A percentile compares a stretch with the other conserved stretches of the same genome.
These are phyloP conservation scores for Cryptococcus sp. DNA, from an alignment of 1,284 basidiomycete species.

Conservation along the genomic window DNA sequence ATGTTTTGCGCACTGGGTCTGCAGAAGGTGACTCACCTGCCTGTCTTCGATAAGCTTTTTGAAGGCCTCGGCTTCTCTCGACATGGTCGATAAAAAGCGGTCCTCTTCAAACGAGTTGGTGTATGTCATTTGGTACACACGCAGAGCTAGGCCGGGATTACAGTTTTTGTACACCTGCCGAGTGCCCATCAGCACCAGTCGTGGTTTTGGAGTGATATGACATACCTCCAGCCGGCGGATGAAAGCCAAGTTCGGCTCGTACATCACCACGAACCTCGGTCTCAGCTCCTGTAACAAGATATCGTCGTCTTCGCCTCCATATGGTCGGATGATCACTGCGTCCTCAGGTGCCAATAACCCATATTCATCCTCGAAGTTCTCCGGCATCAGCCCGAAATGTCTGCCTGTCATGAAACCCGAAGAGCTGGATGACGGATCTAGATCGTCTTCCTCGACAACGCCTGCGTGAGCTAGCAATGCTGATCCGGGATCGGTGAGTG, in stretches of 20 bases:
- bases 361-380: slow-evolving; percentile 75
- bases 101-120: slow-evolving; percentile 92
- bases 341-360: slow-evolving; percentile 79
- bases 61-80: slow-evolving; percentile 92
- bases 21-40: slow-evolving; percentile 62
- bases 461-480: slow-evolving; percentile 33
- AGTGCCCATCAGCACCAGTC: not conserved
- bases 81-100: slow-evolving; percentile 83
- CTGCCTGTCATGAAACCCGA: slow-evolving; percentile 1
- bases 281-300: slow-evolving; percentile 80
- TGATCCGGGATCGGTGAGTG: slow-evolving; percentile 15
- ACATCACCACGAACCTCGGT: slow-evolving; percentile 92
- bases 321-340: slow-evolving; percentile 81
- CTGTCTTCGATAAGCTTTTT: slow-evolving; percentile 90
- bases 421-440: slow-evolving; percentile 20
- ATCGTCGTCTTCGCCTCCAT: slow-evolving; percentile 91
- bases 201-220: not conserved
- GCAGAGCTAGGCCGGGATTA: slow-evolving; percentile 74
- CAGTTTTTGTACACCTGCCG: slow-evolving; percentile 79
- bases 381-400: slow-evolving; percentile 30
- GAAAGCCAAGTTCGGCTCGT: slow-evolving; percentile 91
- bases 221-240: slow-evolving; percentile 85
- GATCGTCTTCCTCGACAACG: slow-evolving; percentile 46
- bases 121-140: slow-evolving; percentile 97
- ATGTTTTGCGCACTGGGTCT: not conserved